phyloP scores from a whole-genome alignment of 2,329 filamentous ascomycete species.

The Phyllosticta citribraziliensis region DNA sequence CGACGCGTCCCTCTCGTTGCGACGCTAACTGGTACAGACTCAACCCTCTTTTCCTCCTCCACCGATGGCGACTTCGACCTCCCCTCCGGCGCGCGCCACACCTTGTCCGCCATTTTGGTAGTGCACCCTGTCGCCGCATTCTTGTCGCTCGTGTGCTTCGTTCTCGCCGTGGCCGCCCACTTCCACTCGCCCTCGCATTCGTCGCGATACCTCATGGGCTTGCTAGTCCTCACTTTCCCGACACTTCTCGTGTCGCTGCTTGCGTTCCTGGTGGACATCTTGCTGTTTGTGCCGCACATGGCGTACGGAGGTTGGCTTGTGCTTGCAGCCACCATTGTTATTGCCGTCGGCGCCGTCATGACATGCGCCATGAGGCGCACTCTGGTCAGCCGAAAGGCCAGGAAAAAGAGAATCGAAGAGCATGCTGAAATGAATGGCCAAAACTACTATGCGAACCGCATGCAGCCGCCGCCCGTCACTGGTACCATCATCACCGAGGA shows the following conservation, averaged over 20 bases:
- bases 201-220: conserved; percentile 69
- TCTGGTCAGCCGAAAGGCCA: conserved; percentile 82
- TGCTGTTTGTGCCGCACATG: conserved; percentile 89
- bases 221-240: conserved; percentile 79
- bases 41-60: conserved; percentile 38
- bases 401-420: conserved; percentile 81
- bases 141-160: conserved; percentile 74
- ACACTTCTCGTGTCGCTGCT: conserved; percentile 75
- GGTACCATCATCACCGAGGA: conserved; percentile 16
- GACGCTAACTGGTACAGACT: conserved; percentile 19
- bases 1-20: neutral
- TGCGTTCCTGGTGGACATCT: conserved; percentile 84
- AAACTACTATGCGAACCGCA: conserved; percentile 61
- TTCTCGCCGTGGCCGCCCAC: conserved; percentile 71
- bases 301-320: conserved; percentile 93
- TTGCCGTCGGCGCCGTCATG: conserved; percentile 71
- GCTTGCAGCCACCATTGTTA: conserved; percentile 75
- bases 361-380: conserved; percentile 93
- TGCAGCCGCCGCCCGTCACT: conserved; percentile 28
- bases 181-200: conserved; percentile 84
- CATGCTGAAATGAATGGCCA: conserved; percentile 97
- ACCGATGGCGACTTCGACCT: conserved; percentile 47
- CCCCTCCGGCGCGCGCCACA: conserved; percentile 54
- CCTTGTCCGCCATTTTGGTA: conserved; percentile 80
- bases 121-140: conserved; percentile 86